Base-by-base conservation (phyloP, 371 early-diverging fungal species). In the Mortierella sp. region DNA sequence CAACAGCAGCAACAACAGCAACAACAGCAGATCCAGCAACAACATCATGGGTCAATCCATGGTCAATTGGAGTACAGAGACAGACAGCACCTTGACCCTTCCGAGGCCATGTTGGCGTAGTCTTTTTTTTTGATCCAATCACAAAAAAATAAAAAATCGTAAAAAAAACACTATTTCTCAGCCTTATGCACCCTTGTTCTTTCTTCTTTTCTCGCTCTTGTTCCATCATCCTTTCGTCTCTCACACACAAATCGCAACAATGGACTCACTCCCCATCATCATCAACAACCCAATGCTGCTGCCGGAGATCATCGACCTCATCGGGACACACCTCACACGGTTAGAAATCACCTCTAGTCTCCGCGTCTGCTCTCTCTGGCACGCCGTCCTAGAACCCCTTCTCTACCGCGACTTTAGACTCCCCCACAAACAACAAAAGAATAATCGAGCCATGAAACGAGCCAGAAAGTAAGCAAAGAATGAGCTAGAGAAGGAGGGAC, bases 1-100 rank as follows among this genome's bases (percentile, higher is more conserved):
- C 83, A 83, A 14, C 52, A 80, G 42, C 55, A 78, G 6, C 74
- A 81, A 14, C 63, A 77, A 44, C 54, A 34, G 11, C 74, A 55
- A 44, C 44, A 26, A 28, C 50, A 72, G 24, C 45, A 42, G 42
- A 38, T 38, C 24, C 65, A 57, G 21, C 68, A 60, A 4, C 68
- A 65, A 10, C 45, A 72, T 45, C 45, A 71, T 34, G 24, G 13
- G 9, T 34, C 42, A 0, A 38, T 55, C 55, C n/a, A 21, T 6
- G n/a, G 54, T 24, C 54, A 54, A 4, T 8, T 65, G 65, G 65
- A 38, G 4, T 65, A 65, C 21, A 19, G 68, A 65, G 38, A 65
- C 21, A 19, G 68, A 65, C 68, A 65, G 10, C 68, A 65, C 38
- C 68, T 38, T 21, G 31, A 58, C 58, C 28, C 14, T 16, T 34